These are phyloP conservation scores for Yarrowia deformans DNA, from an alignment of 805 yeast species.

Conservation along the genomic window DNA sequence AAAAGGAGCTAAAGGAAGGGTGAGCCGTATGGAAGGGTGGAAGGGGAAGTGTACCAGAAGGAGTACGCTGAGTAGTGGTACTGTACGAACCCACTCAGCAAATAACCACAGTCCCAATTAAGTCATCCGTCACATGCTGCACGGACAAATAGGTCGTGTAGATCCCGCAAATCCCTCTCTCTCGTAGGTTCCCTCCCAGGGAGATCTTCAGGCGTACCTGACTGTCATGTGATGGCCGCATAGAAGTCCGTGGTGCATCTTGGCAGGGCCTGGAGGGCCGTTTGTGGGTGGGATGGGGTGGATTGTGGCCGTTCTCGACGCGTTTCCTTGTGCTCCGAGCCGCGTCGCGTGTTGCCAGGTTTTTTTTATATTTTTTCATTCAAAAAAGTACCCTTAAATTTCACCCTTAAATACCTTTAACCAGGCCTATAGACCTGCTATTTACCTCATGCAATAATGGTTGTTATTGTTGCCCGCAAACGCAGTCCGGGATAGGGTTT, in stretches of 20 bases:
- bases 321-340: background rate
- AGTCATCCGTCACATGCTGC: too few species aligned
- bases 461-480: background rate
- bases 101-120: too few species aligned
- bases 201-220: slow-evolving; percentile 32
- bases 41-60: too few species aligned
- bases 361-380: background rate
- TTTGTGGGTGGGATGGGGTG: too few species aligned
- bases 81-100: too few species aligned
- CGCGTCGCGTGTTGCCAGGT: background rate
- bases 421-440: slow-evolving; percentile 10
- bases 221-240: slow-evolving; percentile 33
- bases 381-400: too few species aligned
- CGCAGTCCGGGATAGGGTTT: background rate
- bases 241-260: background rate
- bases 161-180: slow-evolving; percentile 1
- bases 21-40: background rate
- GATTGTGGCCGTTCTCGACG: background rate
- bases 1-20: background rate
- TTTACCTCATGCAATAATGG: slow-evolving; percentile 6
- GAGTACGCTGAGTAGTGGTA: too few species aligned
- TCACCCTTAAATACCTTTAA: background rate
- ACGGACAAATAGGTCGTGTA: background rate
- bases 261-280: background rate
- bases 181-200: background rate